Evolutionary conservation across 352 stramenopile species (phyloP).

Genomic region (Pythium sukuiense): DNA sequence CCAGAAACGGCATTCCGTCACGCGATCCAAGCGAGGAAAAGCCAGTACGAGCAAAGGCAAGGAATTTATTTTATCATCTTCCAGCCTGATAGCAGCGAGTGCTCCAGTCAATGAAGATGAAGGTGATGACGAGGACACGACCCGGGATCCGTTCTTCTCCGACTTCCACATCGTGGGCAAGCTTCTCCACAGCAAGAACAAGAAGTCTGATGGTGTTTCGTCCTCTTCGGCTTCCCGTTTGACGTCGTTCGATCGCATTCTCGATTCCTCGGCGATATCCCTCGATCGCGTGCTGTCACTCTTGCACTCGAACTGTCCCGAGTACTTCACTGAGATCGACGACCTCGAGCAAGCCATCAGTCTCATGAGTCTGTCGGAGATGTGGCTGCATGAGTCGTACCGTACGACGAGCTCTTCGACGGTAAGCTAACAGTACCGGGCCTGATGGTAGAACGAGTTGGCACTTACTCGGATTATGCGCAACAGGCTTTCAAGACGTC

Average conservation of each 20-base stretch:
- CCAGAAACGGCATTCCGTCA: constrained; percentile 21
- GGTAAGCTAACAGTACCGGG: constrained; percentile 29
- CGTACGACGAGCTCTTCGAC: constrained; percentile 41
- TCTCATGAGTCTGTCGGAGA: constrained; percentile 71
- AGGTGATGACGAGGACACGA: constrained; percentile 11
- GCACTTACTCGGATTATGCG: not conserved
- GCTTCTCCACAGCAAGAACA: constrained; percentile 58
- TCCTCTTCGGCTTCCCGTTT: constrained; percentile 6
- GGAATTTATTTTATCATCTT: not conserved
- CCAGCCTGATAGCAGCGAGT: not conserved
- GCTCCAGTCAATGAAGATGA: not conserved
- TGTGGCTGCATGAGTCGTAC: constrained; percentile 57
- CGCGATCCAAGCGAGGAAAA: not conserved
- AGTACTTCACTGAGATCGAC: constrained; percentile 76
- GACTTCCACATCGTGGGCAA: constrained; percentile 84
- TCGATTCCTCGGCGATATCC: constrained; percentile 54
- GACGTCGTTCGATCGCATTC: constrained; percentile 43
- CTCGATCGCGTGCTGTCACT: constrained; percentile 63
- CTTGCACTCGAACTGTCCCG: constrained; percentile 71
- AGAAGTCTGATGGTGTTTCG: not conserved
- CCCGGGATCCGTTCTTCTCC: constrained; percentile 74
- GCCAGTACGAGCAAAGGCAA: constrained; percentile 1
- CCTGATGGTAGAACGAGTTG: not conserved
- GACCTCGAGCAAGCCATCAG: constrained; percentile 61
- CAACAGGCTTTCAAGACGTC: constrained; percentile 55